phyloP scores from a whole-genome alignment of 2,329 filamentous ascomycete species.

The Fonsecaea multimorphosa region DNA sequence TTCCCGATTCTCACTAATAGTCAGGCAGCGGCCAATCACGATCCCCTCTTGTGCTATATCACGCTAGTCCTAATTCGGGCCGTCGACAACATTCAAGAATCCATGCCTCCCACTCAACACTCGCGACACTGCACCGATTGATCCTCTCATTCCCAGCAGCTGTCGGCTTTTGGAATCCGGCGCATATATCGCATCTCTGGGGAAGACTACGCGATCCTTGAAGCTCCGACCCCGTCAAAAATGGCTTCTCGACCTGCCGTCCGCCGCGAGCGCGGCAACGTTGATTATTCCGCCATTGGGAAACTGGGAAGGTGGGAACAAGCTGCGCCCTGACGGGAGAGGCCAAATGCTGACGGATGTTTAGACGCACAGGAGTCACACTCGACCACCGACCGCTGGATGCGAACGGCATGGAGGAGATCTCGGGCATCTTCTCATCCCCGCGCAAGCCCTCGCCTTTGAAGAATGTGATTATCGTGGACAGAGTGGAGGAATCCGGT shows the following conservation, averaged over 20 bases:
- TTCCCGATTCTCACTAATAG: background rate
- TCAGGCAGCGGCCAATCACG: background rate
- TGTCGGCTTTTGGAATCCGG: background rate
- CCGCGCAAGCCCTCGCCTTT: constrained; percentile 68
- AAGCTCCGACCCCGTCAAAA: background rate
- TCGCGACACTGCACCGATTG: background rate
- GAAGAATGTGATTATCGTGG: constrained; percentile 34
- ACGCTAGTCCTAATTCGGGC: constrained; percentile 7
- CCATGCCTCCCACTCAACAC: background rate
- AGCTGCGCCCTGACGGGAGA: background rate
- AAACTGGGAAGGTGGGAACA: constrained; percentile 52
- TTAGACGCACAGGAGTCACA: constrained; percentile 86
- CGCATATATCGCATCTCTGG: background rate
- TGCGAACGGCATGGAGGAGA: constrained; percentile 87
- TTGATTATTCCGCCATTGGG: constrained; percentile 56
- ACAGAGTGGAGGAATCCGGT: constrained; percentile 44
- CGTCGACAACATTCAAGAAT: constrained; percentile 22
- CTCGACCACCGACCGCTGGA: constrained; percentile 83
- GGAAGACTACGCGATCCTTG: background rate
- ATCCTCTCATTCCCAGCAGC: background rate
- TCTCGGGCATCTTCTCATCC: constrained; percentile 88
- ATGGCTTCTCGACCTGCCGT: constrained; percentile 33
- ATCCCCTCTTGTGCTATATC: background rate
- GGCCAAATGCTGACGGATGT: constrained; percentile 31
- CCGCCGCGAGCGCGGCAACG: constrained; percentile 51